Base-by-base conservation (phyloP, 2,329 filamentous ascomycete species). In the Aspergillus awamori region DNA sequence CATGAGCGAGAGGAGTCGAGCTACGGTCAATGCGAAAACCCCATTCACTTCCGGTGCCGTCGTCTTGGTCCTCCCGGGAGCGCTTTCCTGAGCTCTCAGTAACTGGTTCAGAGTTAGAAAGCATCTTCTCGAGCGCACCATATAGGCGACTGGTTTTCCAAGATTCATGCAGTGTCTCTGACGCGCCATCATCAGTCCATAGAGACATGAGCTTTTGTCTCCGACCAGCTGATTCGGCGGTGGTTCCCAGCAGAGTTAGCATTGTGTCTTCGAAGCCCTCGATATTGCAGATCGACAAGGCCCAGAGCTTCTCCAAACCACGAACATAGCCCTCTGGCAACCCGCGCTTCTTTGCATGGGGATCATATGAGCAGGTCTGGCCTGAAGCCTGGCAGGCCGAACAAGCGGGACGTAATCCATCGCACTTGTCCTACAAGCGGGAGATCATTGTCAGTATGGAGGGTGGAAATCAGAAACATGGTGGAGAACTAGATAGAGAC, bases 251-350 rank as follows among this genome's bases (percentile, higher is more conserved):
- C 59, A 81, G 68, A 5, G 69, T 67, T 48, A 78, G 65, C 67
- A 80, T 75, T 30, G 70, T 74, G 22, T 78, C 77, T 60, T 81
- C 79, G 39, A 80, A 74, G 5, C 79, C 79, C 33, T 79, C 74
- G 53, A 80, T 76, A 39, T 79, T 80, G 62, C 74, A 77, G 41
- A 80, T 71, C 7, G 77, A 75, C 26, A 81, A 64, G 6, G 78
- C 78, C 77, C 77, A 80, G 33, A 81, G 70, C 64, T 81, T 81
- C 65, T 81, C 79, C 57, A 81, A 58, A 3, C 78, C 78, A 20
- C 79, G 77, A 33, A 81, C 79, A 68, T 81, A 81, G 39, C 79
- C 79, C 64, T 81, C 79, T 1, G 79, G 79, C 15, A 81, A 66
- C 17, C 79, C 79, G 56, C 79, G 74, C 65, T 81, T 81, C 67